phyloP scores from a whole-genome alignment of 2,329 filamentous ascomycete genomes.

The Colletotrichum karsti region DNA sequence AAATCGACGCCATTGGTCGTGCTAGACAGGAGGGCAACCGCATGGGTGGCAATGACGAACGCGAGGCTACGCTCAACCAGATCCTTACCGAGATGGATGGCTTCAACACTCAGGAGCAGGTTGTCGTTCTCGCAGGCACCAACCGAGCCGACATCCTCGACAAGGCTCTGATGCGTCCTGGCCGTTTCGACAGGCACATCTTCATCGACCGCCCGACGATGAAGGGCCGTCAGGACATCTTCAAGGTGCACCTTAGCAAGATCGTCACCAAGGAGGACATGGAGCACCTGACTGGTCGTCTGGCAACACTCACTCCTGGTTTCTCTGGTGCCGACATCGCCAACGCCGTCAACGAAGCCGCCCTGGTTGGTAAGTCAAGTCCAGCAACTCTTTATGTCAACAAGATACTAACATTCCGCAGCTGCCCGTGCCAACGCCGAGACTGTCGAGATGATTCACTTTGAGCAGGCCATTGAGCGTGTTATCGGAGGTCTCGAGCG shows the following conservation, averaged over 20 bases:
- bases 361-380: conserved; percentile 80
- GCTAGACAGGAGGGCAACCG: conserved; percentile 80
- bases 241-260: conserved; percentile 92
- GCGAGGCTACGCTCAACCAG: conserved; percentile 96
- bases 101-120: conserved; percentile 96
- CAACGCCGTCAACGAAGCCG: conserved; percentile 98
- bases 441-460: conserved; percentile 86
- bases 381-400: not conserved
- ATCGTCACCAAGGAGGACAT: conserved; percentile 93
- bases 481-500: conserved; percentile 97
- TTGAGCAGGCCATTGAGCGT: conserved; percentile 97
- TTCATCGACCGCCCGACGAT: conserved; percentile 94
- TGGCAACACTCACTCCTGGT: conserved; percentile 92
- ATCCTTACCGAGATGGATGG: conserved; percentile 99
- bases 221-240: conserved; percentile 96
- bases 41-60: conserved; percentile 89
- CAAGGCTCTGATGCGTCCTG: conserved; percentile 91
- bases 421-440: conserved; percentile 85
- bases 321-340: conserved; percentile 98
- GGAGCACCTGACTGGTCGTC: conserved; percentile 85
- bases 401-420: conserved; percentile 55
- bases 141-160: conserved; percentile 96
- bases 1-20: conserved; percentile 97
- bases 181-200: conserved; percentile 97
- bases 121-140: conserved; percentile 95